Percentiles rank a stretch among this genome's conserved stretches.
Evolutionary conservation across 345 rosid species (phyloP).

Genomic region (Melastoma malabathricum): DNA sequence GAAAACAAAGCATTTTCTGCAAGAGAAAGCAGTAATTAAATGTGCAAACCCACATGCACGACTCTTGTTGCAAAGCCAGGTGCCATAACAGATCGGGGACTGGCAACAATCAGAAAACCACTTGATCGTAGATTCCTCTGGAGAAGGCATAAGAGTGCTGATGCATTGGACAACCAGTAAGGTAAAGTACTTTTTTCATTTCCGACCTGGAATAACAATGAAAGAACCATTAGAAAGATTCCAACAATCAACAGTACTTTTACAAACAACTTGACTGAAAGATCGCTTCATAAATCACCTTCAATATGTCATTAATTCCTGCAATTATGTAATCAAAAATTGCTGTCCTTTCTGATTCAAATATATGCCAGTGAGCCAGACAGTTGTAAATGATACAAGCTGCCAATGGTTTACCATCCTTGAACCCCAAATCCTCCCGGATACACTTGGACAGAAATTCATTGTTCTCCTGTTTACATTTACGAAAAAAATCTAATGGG

Average conservation of each 20-base stretch:
- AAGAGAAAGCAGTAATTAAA: too few relatives aligned
- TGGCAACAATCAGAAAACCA: slow-evolving; percentile 45
- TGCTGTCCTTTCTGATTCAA: slow-evolving; percentile 79
- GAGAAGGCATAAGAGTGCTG: slow-evolving; percentile 93
- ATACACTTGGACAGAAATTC: slow-evolving; percentile 80
- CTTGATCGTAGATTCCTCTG: slow-evolving; percentile 76
- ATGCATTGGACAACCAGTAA: slow-evolving; percentile 86
- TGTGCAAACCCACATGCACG: slow-evolving; percentile 37
- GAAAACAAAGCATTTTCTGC: too few relatives aligned
- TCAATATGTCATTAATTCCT: slow-evolving; percentile 71
- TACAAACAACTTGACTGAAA: neutral
- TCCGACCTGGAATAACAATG: slow-evolving; percentile 43
- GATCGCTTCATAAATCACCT: slow-evolving; percentile 28
- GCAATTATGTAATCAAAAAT: slow-evolving; percentile 84
- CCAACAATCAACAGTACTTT: too few relatives aligned
- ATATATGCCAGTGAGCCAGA: slow-evolving; percentile 91
- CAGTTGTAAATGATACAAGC: slow-evolving; percentile 82
- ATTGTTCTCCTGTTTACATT: slow-evolving; percentile 52
- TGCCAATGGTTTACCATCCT: slow-evolving; percentile 73
- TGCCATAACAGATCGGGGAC: slow-evolving; percentile 44
- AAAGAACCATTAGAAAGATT: neutral
- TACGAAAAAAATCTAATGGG: too few relatives aligned
- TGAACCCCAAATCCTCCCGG: slow-evolving; percentile 72
- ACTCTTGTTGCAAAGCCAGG: slow-evolving; percentile 55
- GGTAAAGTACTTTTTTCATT: slow-evolving; percentile 61